These are phyloP conservation scores for Blumeria hordei DNA, from an alignment of 2,329 filamentous ascomycete species.

Conservation along the genomic window DNA sequence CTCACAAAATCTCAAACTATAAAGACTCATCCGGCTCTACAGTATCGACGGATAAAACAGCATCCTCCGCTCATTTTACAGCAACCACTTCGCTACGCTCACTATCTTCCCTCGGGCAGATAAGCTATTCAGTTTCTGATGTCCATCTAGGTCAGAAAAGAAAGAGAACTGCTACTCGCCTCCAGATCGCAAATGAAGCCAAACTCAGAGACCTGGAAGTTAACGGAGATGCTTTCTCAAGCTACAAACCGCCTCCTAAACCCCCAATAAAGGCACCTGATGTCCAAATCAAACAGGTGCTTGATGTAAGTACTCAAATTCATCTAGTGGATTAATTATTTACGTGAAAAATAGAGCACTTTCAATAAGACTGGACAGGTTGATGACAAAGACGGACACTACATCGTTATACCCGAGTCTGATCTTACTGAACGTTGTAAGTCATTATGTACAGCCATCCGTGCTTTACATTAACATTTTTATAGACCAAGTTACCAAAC, in stretches of 20 bases:
- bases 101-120: conserved; percentile 30
- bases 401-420: conserved; percentile 73
- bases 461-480: conserved; percentile 9
- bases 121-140: conserved; percentile 42
- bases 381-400: conserved; percentile 93
- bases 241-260: conserved; percentile 67
- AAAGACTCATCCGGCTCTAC: conserved; percentile 45
- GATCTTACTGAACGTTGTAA: conserved; percentile 74
- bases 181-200: conserved; percentile 60
- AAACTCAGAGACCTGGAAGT: conserved; percentile 53
- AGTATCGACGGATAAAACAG: conserved; percentile 61
- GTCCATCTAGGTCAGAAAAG: conserved; percentile 59
- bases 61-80: conserved; percentile 59
- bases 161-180: conserved; percentile 53
- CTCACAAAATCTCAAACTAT: conserved; percentile 50
- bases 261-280: conserved; percentile 79
- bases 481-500: conserved; percentile 62
- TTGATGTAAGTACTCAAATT: conserved; percentile 28
- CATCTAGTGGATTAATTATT: conserved; percentile 1
- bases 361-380: conserved; percentile 43
- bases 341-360: conserved; percentile 13
- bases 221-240: conserved; percentile 44
- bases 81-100: conserved; percentile 71
- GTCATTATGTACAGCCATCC: conserved; percentile 16
- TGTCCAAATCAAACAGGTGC: conserved; percentile 36